Conservation (phyloP, 108 stramenopile genomes). For the Cyclotella sp. region DNA sequence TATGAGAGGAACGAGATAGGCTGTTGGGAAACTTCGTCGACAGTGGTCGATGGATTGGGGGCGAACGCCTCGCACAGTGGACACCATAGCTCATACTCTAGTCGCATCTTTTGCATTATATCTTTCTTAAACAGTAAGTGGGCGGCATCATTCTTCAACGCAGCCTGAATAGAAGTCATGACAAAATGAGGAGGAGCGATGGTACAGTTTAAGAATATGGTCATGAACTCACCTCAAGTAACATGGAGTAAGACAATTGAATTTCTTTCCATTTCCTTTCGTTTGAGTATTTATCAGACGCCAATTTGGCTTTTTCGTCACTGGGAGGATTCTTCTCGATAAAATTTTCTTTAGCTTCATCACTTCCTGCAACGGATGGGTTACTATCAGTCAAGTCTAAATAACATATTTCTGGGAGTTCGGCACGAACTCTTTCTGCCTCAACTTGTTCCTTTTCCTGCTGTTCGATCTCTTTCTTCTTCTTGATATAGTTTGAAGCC, state of each 20-base stretch:
- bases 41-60: conserved; percentile 44
- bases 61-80: conserved; percentile 86
- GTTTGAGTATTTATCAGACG: conserved; percentile 52
- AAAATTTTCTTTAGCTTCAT: conserved; percentile 21
- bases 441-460: conserved; percentile 58
- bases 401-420: conserved; percentile 21
- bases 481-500: conserved; percentile 60
- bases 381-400: conserved; percentile 15
- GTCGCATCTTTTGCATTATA: conserved; percentile 62
- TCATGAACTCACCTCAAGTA: conserved; percentile 58
- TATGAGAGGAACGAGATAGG: conserved; percentile 50
- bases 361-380: conserved; percentile 29
- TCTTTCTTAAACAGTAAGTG: conserved; percentile 71
- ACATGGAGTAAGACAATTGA: conserved; percentile 74
- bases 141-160: conserved; percentile 61
- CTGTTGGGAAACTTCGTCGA: conserved; percentile 8
- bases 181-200: background rate
- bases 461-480: conserved; percentile 62
- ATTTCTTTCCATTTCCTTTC: conserved; percentile 89
- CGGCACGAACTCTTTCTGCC: conserved; percentile 42
- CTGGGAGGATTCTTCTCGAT: conserved; percentile 20
- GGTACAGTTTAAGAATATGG: conserved; percentile 7
- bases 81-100: conserved; percentile 87
- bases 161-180: conserved; percentile 19
- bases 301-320: conserved; percentile 36